Evolutionary conservation across 441 rosid species (phyloP), one percentile per base, ranked within the genome.

Genomic region (Dalechampia spathulata): DNA sequence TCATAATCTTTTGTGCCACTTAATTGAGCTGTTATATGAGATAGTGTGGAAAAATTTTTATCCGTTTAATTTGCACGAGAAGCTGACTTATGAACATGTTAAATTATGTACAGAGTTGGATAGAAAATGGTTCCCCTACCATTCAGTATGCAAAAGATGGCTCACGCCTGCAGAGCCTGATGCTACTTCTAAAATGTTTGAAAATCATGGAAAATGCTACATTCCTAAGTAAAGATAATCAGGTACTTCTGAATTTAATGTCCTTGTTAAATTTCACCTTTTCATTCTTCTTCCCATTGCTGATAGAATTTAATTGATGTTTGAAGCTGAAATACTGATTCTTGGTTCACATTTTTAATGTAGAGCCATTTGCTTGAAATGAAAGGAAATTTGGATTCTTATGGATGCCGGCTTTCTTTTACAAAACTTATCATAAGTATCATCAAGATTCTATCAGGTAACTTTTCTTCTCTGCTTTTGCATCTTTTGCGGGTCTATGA

Each of bases 181-280:
- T 73, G 56, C 66, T 84, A 55, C 94, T 92, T 43, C 64, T 82
- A 41, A 92, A 83, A 80, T 86, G 90, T 76, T 71, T 89, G 73
- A 89, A 79, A 77, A 88, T 90, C 69, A 87, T 94, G 98, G 99
- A 94, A 76, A 94, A 94, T 79, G 96, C 96, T 51, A 86, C 96
- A 46, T 90, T 90, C 73, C 82, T 90, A 9, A 94, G 99, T 68
- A 80, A 83, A 64, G 96, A 90, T 52, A 94, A 94, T 73, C 99
- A 94, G 92, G 99, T 90, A 73, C 45, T 11, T 26, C 47, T 14
- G 42, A 44, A 27, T 49, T 40, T 58, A n/a, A 32, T 27, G 51
- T 44, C 61, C 50, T 49, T 64, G 27, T 53, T 58, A 15, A 54
- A 57, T 52, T 51, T 36, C 21, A 16, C n/a, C 28, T 46, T 20